phyloP scores from a whole-genome alignment of 805 yeast species.

The Candida taoyuanica region DNA sequence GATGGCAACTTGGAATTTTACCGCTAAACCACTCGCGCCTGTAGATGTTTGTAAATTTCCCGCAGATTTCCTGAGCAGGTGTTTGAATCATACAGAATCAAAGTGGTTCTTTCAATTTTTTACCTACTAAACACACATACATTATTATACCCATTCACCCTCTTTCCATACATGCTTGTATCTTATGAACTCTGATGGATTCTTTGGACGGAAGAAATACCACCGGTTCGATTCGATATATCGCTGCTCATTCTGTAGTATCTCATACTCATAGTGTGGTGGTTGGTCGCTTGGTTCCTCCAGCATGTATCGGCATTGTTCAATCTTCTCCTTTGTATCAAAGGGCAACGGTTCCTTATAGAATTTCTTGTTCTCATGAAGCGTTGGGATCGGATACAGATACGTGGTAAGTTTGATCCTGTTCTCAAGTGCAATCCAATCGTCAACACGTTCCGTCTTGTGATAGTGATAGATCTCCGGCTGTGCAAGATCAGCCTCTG shows the following conservation, averaged over 20 bases:
- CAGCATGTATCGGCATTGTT: not conserved
- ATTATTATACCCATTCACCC: too few species aligned
- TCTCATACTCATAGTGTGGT: not conserved
- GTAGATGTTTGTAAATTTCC: not conserved
- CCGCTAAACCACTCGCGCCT: constrained; percentile 53
- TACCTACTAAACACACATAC: too few species aligned
- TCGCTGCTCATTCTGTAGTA: not conserved
- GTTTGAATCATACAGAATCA: too few species aligned
- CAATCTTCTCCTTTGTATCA: not conserved
- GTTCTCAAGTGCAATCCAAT: too few species aligned
- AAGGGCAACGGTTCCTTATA: too few species aligned
- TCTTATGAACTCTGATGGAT: not conserved
- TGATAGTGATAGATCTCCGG: too few species aligned
- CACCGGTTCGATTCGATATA: not conserved
- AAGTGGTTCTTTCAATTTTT: too few species aligned
- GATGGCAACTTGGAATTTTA: constrained; percentile 54
- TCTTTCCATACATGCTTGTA: not conserved
- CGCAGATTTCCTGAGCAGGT: too few species aligned
- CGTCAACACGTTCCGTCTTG: too few species aligned
- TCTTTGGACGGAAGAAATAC: constrained; percentile 1
- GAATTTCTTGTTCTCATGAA: too few species aligned
- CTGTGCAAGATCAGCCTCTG: not conserved
- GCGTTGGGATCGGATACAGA: too few species aligned
- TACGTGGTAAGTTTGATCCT: too few species aligned
- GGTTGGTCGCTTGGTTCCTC: not conserved